Evolutionary conservation across 1,139 yeast species (phyloP).

Genomic region (Schwanniomyces etchellsii): DNA sequence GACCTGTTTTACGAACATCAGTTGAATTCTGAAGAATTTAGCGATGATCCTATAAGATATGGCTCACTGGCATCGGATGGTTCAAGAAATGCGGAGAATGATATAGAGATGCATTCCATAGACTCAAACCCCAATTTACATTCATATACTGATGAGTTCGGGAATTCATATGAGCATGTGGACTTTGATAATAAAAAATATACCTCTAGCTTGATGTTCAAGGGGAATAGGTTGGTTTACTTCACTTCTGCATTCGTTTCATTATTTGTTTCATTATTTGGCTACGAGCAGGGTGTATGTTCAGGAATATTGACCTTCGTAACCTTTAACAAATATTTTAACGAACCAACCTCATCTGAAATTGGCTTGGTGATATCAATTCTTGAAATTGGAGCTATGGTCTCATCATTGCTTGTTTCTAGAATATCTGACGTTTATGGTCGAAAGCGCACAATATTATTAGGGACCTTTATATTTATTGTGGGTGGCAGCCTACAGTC

Average conservation of each 20-base stretch:
- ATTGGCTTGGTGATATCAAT: conserved; percentile 49
- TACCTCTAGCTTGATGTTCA: conserved; percentile 28
- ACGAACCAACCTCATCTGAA: conserved; percentile 39
- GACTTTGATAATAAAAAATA: conserved; percentile 34
- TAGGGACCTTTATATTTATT: conserved; percentile 46
- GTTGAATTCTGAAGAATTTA: no score
- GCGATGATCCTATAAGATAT: no score
- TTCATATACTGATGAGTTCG: conserved; percentile 22
- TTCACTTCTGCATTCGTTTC: conserved; percentile 81
- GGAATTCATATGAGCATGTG: conserved; percentile 31
- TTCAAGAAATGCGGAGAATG: neutral
- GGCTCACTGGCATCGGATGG: no score
- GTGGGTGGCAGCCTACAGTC: conserved; percentile 48
- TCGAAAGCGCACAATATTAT: conserved; percentile 41
- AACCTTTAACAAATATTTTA: conserved; percentile 38
- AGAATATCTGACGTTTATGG: conserved; percentile 42
- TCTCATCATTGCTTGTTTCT: conserved; percentile 44
- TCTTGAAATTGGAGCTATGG: conserved; percentile 49
- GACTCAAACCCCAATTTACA: conserved; percentile 1
- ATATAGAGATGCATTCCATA: neutral
- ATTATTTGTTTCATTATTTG: conserved; percentile 78
- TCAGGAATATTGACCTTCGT: conserved; percentile 59
- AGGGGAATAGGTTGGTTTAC: conserved; percentile 48
- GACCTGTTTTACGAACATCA: no score
- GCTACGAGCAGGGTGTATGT: conserved; percentile 92